Evolutionary conservation across 805 yeast species (phyloP).

Genomic region (Candida andamanensis): DNA sequence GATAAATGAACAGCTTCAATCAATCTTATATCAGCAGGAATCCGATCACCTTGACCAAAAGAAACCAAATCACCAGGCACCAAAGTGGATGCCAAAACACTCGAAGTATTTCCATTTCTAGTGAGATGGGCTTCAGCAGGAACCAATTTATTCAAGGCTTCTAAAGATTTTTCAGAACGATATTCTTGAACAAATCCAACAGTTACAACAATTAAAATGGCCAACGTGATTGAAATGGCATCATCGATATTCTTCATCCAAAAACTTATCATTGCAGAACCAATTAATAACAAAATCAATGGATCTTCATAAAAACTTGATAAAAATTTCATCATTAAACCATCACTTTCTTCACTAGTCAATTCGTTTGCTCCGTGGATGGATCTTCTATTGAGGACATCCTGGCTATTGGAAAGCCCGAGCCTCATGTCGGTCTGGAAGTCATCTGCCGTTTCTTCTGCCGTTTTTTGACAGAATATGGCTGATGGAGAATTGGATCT

Average conservation of each 20-base stretch:
- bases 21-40: slow-evolving; percentile 92
- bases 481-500: slow-evolving; percentile 51
- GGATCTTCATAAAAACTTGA: slow-evolving; percentile 88
- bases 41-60: slow-evolving; percentile 87
- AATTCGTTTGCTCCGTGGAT: slow-evolving; percentile 82
- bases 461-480: slow-evolving; percentile 54
- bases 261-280: slow-evolving; percentile 82
- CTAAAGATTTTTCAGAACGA: slow-evolving; percentile 88
- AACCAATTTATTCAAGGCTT: slow-evolving; percentile 86
- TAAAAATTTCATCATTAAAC: slow-evolving; percentile 63
- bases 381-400: slow-evolving; percentile 63
- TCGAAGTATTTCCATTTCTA: slow-evolving; percentile 70
- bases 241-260: slow-evolving; percentile 96
- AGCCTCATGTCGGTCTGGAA: slow-evolving; percentile 53
- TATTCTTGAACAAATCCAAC: slow-evolving; percentile 98
- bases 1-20: slow-evolving; percentile 72
- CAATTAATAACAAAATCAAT: slow-evolving; percentile 78
- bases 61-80: slow-evolving; percentile 96
- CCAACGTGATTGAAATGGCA: slow-evolving; percentile 88
- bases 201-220: slow-evolving; percentile 86
- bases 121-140: slow-evolving; percentile 96
- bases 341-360: slow-evolving; percentile 70
- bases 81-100: slow-evolving; percentile 78
- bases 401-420: slow-evolving; percentile 70
- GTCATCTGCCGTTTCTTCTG: slow-evolving; percentile 59